These are phyloP conservation scores for Kwoniella heveanensis DNA, from an alignment of 768 basidiomycete species.

Conservation along the genomic window DNA sequence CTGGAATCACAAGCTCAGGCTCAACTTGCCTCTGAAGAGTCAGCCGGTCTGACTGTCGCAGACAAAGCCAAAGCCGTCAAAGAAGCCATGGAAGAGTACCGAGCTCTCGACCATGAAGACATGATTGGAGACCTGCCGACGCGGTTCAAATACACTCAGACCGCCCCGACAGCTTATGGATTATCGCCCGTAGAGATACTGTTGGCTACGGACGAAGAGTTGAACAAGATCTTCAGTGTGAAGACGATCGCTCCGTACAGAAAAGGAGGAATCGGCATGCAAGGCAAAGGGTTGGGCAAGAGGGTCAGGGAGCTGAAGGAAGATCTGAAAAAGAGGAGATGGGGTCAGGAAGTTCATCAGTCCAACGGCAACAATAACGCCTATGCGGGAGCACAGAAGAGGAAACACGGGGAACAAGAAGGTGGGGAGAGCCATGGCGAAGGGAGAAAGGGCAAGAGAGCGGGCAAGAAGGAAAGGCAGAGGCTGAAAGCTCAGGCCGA, in stretches of 20 bases:
- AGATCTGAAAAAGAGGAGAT: constrained; percentile 59
- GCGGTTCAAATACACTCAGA: constrained; percentile 84
- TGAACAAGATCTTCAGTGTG: constrained; percentile 86
- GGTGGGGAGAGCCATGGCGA: constrained; percentile 13
- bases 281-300: constrained; percentile 60
- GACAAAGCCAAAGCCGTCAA: constrained; percentile 81
- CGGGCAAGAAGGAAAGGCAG: constrained; percentile 56
- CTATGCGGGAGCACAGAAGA: constrained; percentile 22
- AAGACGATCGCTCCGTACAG: constrained; percentile 92
- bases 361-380: neutral
- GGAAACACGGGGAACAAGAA: constrained; percentile 1
- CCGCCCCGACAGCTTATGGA: constrained; percentile 64
- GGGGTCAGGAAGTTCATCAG: constrained; percentile 56
- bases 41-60: constrained; percentile 66
- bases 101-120: constrained; percentile 91
- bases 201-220: constrained; percentile 84
- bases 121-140: constrained; percentile 81
- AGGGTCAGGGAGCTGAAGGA: constrained; percentile 73
- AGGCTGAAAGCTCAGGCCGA: constrained; percentile 1
- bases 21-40: neutral
- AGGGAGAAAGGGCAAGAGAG: constrained; percentile 46
- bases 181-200: constrained; percentile 84
- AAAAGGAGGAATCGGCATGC: constrained; percentile 57
- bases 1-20: constrained; percentile 9
- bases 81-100: constrained; percentile 87